Conservation (phyloP, 805 yeast genomes). For the Candida cerambycidarum region DNA sequence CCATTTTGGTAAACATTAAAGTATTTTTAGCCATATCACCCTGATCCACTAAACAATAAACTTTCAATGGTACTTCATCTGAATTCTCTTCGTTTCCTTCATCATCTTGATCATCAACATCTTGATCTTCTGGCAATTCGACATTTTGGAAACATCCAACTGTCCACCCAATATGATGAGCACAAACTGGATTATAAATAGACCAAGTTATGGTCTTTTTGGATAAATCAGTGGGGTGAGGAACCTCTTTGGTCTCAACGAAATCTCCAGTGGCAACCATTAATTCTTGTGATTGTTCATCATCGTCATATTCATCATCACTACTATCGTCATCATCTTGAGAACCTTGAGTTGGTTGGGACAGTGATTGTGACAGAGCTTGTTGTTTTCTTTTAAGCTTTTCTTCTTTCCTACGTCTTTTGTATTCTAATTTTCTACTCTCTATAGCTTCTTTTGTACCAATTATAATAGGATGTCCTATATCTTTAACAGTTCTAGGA, state of each 20-base stretch:
- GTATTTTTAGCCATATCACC: conserved; percentile 63
- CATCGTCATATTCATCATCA: conserved; percentile 43
- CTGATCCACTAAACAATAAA: conserved; percentile 60
- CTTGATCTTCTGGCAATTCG: conserved; percentile 37
- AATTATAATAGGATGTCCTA: conserved; percentile 49
- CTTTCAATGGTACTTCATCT: conserved; percentile 42
- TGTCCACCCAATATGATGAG: conserved; percentile 95
- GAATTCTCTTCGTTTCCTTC: conserved; percentile 28
- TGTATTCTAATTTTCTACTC: conserved; percentile 12
- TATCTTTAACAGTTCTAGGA: conserved; percentile 76
- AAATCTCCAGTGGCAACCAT: conserved; percentile 71
- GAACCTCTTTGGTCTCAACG: conserved; percentile 61
- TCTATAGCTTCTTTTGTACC: conserved; percentile 31
- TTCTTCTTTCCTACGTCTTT: conserved; percentile 12
- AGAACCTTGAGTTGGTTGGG: conserved; percentile 6
- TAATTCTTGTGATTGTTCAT: conserved; percentile 50
- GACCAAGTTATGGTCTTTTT: conserved; percentile 76
- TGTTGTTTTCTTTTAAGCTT: conserved; percentile 4
- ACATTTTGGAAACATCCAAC: conserved; percentile 80
- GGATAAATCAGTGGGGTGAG: conserved; percentile 72
- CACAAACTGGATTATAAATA: conserved; percentile 79
- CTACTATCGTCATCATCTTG: conserved; percentile 26
- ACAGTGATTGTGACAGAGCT: no score
- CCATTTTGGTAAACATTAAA: conserved; percentile 71
- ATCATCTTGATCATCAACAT: conserved; percentile 29